Base-by-base conservation (phyloP, 2,329 filamentous ascomycete species). In the Aspergillus brunneoviolaceus region DNA sequence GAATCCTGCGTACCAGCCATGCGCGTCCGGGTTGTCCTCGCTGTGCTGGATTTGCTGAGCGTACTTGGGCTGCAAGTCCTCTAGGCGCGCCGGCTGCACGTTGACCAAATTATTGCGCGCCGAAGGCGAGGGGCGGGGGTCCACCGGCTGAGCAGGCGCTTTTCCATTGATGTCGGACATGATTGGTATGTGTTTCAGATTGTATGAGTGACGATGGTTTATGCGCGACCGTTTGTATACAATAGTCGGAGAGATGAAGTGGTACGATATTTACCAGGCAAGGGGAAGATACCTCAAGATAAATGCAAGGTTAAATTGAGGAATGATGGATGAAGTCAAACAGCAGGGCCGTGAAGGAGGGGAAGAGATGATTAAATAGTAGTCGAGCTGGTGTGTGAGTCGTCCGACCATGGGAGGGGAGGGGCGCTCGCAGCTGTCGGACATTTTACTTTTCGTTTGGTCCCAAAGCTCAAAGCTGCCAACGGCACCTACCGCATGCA, bases 1-100 rank as follows among this genome's bases (percentile, higher is more conserved):
- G 88, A 97, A 91, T 62, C 80, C 80, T 23, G 92, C 92, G 72
- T 98, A 99, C 92, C 92, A 97, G 72, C 91, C 90, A 74, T 93
- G 87, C 54, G 86, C 84, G 64, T 85, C 85, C 33, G 85, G 85
- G 66, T 95, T 88, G 55, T 86, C 84, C 65, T 86, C 84, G 29
- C 84, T 81, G 66, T 85, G 81, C 55, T 74, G 57, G 65, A 90
- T 82, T 51, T 81, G 80, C 63, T 87, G 83, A 6, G 91, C 92
- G 75, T 95, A 95, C 72, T 85, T 90, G 59, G 87, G 87, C 79
- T 96, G 92, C 11, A 98, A 83, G 72, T 97, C 94, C 67, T 92
- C 90, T 69, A 88, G 84, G 61, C 87, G 86, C 16, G 94, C 91
- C 23, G 91, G 93, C 72, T 93, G 85, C 51, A 97, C 92, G 3